phyloP scores from a whole-genome alignment of 2,329 filamentous ascomycete genomes.

The Colletotrichum tamarilloi region DNA sequence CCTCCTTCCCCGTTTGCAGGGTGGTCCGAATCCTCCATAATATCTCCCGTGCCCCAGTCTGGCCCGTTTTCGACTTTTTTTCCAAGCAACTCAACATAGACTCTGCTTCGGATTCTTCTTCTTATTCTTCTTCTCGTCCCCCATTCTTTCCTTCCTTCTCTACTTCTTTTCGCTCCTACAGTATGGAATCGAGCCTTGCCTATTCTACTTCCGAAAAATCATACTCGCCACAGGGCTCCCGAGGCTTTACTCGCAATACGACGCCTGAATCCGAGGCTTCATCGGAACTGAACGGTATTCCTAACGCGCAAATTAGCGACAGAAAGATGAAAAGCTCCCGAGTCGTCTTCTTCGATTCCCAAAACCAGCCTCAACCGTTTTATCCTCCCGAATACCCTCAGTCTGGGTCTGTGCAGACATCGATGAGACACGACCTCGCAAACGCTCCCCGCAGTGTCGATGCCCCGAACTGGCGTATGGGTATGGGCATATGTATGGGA shows the following conservation, averaged over 20 bases:
- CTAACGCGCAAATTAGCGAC: background rate
- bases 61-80: background rate
- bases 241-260: conserved; percentile 27
- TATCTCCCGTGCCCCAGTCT: conserved; percentile 15
- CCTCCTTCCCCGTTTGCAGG: conserved; percentile 32
- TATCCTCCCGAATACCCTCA: conserved; percentile 3
- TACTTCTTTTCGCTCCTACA: background rate
- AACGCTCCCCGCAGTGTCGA: conserved; percentile 17
- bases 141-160: background rate
- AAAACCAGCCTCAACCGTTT: background rate
- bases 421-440: conserved; percentile 8
- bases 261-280: conserved; percentile 24
- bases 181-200: conserved; percentile 25
- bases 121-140: background rate
- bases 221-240: conserved; percentile 21
- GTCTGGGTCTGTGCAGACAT: background rate
- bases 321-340: conserved; percentile 3
- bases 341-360: conserved; percentile 1
- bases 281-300: background rate
- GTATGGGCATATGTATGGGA: background rate
- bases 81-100: background rate
- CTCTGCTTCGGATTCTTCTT: background rate
- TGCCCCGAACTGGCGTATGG: conserved; percentile 23
- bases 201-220: conserved; percentile 30
- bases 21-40: background rate